A percentile compares a stretch with the other conserved stretches of the same genome.
Conservation (phyloP, 2,329 filamentous ascomycete species). For the Nannizzia gypsea region DNA sequence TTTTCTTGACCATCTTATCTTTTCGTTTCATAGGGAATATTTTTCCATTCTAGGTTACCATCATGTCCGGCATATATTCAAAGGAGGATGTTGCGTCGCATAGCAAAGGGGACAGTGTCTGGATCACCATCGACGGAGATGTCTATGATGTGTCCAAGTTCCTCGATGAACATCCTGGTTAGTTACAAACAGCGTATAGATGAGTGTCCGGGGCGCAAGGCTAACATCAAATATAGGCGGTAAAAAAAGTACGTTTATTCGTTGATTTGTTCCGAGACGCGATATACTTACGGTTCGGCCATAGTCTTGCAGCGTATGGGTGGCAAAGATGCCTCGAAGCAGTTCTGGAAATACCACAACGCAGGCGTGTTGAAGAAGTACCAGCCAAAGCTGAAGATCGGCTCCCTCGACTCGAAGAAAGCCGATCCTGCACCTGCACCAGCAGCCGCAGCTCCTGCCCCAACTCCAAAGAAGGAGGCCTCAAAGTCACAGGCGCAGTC, state of each 20-base stretch:
- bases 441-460: slow-evolving; percentile 32
- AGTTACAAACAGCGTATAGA: neutral
- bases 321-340: slow-evolving; percentile 56
- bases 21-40: neutral
- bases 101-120: slow-evolving; percentile 30
- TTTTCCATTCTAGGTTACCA: slow-evolving; percentile 15
- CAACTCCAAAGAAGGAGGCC: slow-evolving; percentile 32
- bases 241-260: slow-evolving; percentile 13
- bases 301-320: slow-evolving; percentile 52
- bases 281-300: slow-evolving; percentile 10
- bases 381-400: slow-evolving; percentile 47
- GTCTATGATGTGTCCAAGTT: slow-evolving; percentile 17
- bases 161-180: slow-evolving; percentile 17
- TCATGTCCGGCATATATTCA: slow-evolving; percentile 81
- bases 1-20: neutral
- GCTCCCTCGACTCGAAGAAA: slow-evolving; percentile 78
- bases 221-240: slow-evolving; percentile 10
- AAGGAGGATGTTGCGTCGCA: slow-evolving; percentile 78
- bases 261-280: neutral
- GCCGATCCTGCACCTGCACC: slow-evolving; percentile 35
- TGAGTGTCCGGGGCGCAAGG: neutral
- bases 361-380: slow-evolving; percentile 51
- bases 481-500: slow-evolving; percentile 46
- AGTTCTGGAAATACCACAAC: slow-evolving; percentile 57
- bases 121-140: slow-evolving; percentile 16